A percentile compares a stretch with the other conserved stretches of the same genome.
phyloP scores from a whole-genome alignment of 305 asterid species.

The Fraxinus albicans region DNA sequence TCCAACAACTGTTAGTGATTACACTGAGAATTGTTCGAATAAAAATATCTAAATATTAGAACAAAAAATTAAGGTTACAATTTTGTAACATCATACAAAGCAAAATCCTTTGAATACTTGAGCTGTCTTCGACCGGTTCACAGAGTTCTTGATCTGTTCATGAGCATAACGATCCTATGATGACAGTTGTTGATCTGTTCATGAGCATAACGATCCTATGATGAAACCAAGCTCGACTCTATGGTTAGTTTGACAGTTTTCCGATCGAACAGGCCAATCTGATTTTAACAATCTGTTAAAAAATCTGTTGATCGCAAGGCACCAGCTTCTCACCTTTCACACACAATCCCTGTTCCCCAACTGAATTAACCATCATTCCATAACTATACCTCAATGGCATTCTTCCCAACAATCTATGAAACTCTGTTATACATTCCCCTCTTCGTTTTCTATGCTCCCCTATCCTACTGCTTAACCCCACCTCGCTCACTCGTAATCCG shows the following conservation, averaged over 20 bases:
- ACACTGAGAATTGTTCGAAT: neutral
- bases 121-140: neutral
- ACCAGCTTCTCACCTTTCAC: conserved; percentile 61
- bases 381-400: conserved; percentile 80
- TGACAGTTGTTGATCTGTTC: neutral
- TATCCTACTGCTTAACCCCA: conserved; percentile 77
- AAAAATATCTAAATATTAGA: neutral
- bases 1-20: neutral
- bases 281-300: neutral
- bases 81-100: neutral
- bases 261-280: neutral
- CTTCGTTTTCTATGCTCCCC: conserved; percentile 81
- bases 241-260: neutral
- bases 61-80: neutral
- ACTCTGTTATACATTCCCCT: conserved; percentile 71
- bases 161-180: neutral
- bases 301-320: conserved; percentile 64
- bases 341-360: conserved; percentile 85
- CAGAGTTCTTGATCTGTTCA: neutral
- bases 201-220: neutral
- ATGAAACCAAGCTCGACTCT: neutral
- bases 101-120: neutral
- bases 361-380: conserved; percentile 66
- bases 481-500: conserved; percentile 46
- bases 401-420: conserved; percentile 61